Conservation (phyloP, 2,329 filamentous ascomycete species). For the Periconia macrospinosa region DNA sequence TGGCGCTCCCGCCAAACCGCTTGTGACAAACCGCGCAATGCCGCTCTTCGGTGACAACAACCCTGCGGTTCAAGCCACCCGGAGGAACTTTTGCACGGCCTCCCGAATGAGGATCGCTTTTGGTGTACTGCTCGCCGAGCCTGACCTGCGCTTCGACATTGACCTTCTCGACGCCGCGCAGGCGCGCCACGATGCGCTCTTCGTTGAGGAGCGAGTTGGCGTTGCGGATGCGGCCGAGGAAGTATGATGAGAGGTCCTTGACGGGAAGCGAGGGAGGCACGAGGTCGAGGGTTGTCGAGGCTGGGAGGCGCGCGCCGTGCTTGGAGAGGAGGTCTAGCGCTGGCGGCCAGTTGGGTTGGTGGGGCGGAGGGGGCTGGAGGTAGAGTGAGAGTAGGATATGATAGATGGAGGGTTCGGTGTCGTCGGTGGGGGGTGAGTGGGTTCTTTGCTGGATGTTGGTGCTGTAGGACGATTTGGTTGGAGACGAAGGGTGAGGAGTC, state of each 20-base stretch:
- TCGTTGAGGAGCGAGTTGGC: conserved; percentile 83
- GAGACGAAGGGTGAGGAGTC: conserved; percentile 16
- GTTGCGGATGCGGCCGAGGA: conserved; percentile 83
- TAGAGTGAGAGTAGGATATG: conserved; percentile 89
- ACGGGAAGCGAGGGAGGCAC: conserved; percentile 82
- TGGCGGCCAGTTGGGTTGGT: conserved; percentile 72
- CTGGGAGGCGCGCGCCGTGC: conserved; percentile 88
- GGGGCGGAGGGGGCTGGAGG: conserved; percentile 74
- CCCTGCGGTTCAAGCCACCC: conserved; percentile 65
- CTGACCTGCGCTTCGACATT: conserved; percentile 72
- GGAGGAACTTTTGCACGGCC: conserved; percentile 37
- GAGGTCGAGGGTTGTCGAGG: conserved; percentile 79
- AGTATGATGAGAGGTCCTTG: conserved; percentile 82
- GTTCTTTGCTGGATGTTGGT: conserved; percentile 27
- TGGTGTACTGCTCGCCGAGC: conserved; percentile 61
- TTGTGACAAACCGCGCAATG: conserved; percentile 94
- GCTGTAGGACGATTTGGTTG: conserved; percentile 45
- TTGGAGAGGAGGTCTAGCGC: conserved; percentile 86
- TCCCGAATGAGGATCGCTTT: conserved; percentile 38
- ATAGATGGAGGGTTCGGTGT: conserved; percentile 77
- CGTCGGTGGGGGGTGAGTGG: conserved; percentile 47
- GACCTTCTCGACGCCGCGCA: conserved; percentile 80
- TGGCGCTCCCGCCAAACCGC: conserved; percentile 84
- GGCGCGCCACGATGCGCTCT: conserved; percentile 72
- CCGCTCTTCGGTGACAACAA: conserved; percentile 82